Evolutionary conservation across 2,329 filamentous ascomycete species (phyloP).

Genomic region (Fusarium irregulare): DNA sequence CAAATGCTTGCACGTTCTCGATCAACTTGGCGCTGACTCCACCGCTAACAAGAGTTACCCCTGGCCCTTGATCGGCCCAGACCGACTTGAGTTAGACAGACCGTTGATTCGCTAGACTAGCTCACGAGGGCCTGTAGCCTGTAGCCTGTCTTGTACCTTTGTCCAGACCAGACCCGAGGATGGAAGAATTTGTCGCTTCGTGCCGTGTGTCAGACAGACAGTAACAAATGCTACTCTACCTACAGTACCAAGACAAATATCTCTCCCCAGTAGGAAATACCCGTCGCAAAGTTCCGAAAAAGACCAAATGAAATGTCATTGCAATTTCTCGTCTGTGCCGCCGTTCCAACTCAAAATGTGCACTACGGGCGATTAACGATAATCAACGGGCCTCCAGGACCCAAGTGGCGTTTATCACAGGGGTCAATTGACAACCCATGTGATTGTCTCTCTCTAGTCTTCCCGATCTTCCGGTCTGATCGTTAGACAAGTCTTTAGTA

Average conservation of each 20-base stretch:
- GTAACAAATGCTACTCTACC: not conserved
- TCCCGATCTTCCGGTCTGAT: conserved; percentile 12
- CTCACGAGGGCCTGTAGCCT: conserved; percentile 1
- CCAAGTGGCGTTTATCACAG: conserved; percentile 18
- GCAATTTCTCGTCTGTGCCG: not conserved
- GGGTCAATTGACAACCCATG: not conserved
- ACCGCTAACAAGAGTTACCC: not conserved
- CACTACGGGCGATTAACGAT: conserved; percentile 14
- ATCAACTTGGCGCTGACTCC: not conserved
- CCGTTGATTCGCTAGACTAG: conserved; percentile 19
- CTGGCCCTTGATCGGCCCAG: conserved; percentile 19
- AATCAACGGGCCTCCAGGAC: not conserved
- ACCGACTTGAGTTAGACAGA: conserved; percentile 15
- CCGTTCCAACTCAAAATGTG: not conserved
- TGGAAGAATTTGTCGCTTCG: not conserved
- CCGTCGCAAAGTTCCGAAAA: not conserved
- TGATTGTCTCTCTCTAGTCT: not conserved
- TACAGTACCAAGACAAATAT: not conserved
- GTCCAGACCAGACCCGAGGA: not conserved
- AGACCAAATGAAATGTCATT: not conserved
- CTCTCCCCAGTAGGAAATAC: not conserved
- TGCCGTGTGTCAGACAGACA: not conserved
- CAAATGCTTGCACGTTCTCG: conserved; percentile 22
- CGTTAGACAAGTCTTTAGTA: not conserved
- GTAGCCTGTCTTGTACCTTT: not conserved